Evolutionary conservation across 192 early-diverging fungal genomes (phyloP), one percentile per base, ranked within the genome.

Genomic region (Endogone sp.): DNA sequence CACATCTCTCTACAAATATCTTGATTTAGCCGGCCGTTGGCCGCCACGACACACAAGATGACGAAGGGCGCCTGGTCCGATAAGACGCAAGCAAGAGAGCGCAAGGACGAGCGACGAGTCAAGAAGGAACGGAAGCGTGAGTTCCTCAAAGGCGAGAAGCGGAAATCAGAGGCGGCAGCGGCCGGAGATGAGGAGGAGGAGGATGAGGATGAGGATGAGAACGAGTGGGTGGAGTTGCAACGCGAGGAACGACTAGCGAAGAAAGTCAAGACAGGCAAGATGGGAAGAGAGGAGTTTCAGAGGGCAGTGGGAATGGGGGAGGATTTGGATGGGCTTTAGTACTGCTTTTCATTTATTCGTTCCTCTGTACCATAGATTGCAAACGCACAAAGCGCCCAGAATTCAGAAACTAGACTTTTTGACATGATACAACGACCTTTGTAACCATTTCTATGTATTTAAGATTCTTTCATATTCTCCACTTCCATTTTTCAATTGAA

Each of bases 211-310:
- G 76, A 79, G 20, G 83, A 72, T 13, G 80, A 74, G 10, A 84
- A 88, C 66, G 85, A 85, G 64, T 90, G 89, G 89, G 74, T 83
- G n/a, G 89, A 86, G 23, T 64, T 89, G 65, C 79, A 82, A 16
- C 59, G 66, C 21, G 87, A 90, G 75, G 83, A 84, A 71, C 73
- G 81, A 58, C 57, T 83, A 60, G 75, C 79, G 25, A 90, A 90
- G 70, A 90, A 88, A 63, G 73, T 86, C 3, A 85, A 81, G 65
- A 85, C 83, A 70, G 78, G 85, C 26, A 78, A 71, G 65, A 68
- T 86, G 60, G 71, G 65, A 56, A 56, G 71, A 32, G 75, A 69
- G 24, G 78, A 80, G 23, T 86, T 84, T 77, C 81, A 86, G 37
- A 49, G 37, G 16, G 37, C 6, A 16, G 16, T 49, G 9, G 37